phyloP scores from a whole-genome alignment of 305 asterid species.

The Striga hermonthica region DNA sequence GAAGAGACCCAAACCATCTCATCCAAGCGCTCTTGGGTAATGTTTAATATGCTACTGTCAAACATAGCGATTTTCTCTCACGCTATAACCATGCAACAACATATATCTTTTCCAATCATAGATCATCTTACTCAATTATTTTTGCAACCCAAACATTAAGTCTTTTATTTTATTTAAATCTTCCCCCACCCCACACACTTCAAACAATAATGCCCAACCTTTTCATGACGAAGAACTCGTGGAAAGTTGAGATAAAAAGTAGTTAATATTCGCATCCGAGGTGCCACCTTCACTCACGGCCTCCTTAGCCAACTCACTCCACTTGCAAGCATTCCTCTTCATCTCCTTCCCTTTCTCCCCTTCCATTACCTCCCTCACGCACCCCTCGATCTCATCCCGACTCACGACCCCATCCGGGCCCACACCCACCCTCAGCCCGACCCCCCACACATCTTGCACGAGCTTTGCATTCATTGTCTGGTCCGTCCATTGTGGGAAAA shows the following conservation, averaged over 20 bases:
- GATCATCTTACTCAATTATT: too few species aligned
- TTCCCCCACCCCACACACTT: too few species aligned
- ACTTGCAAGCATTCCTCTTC: constrained; percentile 48
- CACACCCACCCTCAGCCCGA: constrained; percentile 48
- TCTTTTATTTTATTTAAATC: too few species aligned
- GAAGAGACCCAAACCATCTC: too few species aligned
- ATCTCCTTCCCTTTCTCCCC: constrained; percentile 48
- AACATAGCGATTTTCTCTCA: too few species aligned
- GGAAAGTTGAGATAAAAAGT: constrained; percentile 34
- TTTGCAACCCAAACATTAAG: too few species aligned
- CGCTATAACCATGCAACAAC: too few species aligned
- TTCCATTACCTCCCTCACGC: constrained; percentile 53
- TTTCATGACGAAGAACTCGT: background rate
- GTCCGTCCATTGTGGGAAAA: constrained; percentile 71
- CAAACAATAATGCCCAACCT: too few species aligned
- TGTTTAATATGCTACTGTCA: too few species aligned
- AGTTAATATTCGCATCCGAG: constrained; percentile 45
- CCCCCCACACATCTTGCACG: constrained; percentile 55
- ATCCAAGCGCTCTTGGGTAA: too few species aligned
- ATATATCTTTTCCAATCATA: too few species aligned
- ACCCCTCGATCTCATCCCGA: constrained; percentile 52
- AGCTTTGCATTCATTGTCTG: constrained; percentile 59
- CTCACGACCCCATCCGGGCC: constrained; percentile 39
- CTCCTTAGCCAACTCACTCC: constrained; percentile 56
- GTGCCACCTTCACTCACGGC: constrained; percentile 60